These are phyloP conservation scores for Acanthamoeba castellanii DNA, from an alignment of 208 protist species.

Conservation along the genomic window DNA sequence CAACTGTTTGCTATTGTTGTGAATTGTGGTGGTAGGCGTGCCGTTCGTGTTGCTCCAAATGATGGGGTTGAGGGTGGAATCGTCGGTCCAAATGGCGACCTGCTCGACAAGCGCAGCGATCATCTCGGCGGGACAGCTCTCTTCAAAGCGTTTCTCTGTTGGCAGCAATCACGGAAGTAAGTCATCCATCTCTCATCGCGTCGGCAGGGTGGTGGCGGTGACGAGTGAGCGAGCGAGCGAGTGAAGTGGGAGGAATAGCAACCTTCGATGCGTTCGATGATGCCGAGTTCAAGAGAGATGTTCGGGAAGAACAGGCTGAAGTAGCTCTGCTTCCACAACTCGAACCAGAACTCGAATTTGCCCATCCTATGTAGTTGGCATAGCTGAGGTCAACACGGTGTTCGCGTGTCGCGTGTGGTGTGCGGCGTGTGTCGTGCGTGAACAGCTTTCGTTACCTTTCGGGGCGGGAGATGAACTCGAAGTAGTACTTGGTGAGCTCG, in stretches of 20 bases:
- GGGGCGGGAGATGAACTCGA: conserved; percentile 56
- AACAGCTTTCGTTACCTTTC: not conserved
- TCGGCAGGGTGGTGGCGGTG: no score
- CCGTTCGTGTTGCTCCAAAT: conserved; percentile 65
- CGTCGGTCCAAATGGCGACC: conserved; percentile 34
- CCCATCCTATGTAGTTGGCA: not conserved
- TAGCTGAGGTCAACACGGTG: not conserved
- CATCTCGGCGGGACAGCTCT: conserved; percentile 42
- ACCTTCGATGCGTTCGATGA: conserved; percentile 18
- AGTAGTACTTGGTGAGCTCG: conserved; percentile 59
- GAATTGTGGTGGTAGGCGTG: not conserved
- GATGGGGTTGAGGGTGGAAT: not conserved
- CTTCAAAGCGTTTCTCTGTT: conserved; percentile 59
- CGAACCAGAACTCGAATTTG: conserved; percentile 65
- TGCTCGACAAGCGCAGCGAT: conserved; percentile 22
- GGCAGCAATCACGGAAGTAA: not conserved
- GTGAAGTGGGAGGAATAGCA: not conserved
- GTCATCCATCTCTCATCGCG: not conserved
- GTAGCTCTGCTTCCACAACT: conserved; percentile 69
- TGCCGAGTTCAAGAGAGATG: not conserved
- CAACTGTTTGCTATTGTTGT: not conserved
- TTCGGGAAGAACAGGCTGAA: conserved; percentile 53
- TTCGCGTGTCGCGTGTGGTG: not conserved
- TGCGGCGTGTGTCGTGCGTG: not conserved
- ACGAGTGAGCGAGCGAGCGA: not conserved